These are phyloP conservation scores for Aureobasidium sp. DNA, from an alignment of 2,329 filamentous ascomycete genomes.

Conservation along the genomic window DNA sequence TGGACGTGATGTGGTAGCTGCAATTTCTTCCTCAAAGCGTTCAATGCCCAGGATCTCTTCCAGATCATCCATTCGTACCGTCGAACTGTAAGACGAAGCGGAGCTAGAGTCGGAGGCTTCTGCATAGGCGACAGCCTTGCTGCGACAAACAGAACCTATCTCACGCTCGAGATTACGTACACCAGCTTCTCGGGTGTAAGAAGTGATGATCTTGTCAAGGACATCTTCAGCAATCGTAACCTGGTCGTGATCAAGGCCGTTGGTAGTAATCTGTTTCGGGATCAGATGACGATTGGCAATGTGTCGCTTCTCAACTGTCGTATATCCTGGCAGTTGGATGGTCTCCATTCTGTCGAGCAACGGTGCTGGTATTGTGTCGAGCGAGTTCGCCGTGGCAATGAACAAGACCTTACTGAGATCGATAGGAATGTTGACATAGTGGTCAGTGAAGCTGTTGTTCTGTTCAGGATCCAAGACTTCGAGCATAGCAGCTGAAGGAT, in stretches of 20 bases:
- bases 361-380: conserved; percentile 92
- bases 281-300: conserved; percentile 91
- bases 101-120: conserved; percentile 72
- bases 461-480: conserved; percentile 97
- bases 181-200: conserved; percentile 92
- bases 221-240: conserved; percentile 73
- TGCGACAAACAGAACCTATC: conserved; percentile 86
- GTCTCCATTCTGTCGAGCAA: conserved; percentile 96
- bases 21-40: conserved; percentile 90
- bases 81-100: conserved; percentile 58
- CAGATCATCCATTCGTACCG: conserved; percentile 68
- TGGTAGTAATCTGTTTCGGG: conserved; percentile 87
- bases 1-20: conserved; percentile 70
- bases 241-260: conserved; percentile 70
- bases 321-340: conserved; percentile 89
- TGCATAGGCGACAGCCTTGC: conserved; percentile 90
- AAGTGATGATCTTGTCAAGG: conserved; percentile 89
- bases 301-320: conserved; percentile 94
- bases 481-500: conserved; percentile 94
- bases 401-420: conserved; percentile 96
- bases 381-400: conserved; percentile 89
- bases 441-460: conserved; percentile 89
- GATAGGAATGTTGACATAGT: conserved; percentile 92
- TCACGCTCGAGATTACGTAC: conserved; percentile 95
- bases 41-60: conserved; percentile 90